Conservation (phyloP, 1,139 yeast genomes). For the Sugiyamaella novakii region DNA sequence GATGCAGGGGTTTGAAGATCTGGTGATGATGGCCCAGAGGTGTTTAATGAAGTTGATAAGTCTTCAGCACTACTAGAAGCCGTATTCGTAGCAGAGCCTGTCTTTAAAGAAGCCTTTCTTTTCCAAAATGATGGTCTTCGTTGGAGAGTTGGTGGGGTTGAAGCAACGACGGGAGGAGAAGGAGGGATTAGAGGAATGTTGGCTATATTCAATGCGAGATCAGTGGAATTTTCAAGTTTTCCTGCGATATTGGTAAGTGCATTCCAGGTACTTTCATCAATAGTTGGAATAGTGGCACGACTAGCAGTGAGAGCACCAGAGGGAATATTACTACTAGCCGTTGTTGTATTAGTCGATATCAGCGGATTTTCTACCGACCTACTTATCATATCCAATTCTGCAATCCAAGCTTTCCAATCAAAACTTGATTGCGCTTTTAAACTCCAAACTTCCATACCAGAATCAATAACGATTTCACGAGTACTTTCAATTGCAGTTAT, state of each 20-base stretch:
- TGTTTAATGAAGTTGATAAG: neutral
- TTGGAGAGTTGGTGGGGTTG: constrained; percentile 17
- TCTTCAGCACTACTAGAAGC: constrained; percentile 15
- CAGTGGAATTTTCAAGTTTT: constrained; percentile 18
- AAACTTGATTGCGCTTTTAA: constrained; percentile 64
- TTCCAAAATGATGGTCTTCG: constrained; percentile 33
- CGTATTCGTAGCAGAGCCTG: constrained; percentile 6
- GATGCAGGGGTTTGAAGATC: constrained; percentile 5
- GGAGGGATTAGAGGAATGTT: neutral
- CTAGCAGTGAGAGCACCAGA: constrained; percentile 1
- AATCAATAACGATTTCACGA: constrained; percentile 77
- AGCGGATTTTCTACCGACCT: constrained; percentile 9
- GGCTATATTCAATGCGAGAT: constrained; percentile 16
- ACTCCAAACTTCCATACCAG: constrained; percentile 96
- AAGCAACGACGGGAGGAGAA: constrained; percentile 5
- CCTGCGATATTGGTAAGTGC: constrained; percentile 14
- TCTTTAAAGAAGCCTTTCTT: constrained; percentile 18
- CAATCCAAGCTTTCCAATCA: constrained; percentile 81
- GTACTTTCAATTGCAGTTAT: constrained; percentile 74
- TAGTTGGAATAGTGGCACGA: neutral
- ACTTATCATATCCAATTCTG: constrained; percentile 58
- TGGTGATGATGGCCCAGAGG: constrained; percentile 9
- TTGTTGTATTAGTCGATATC: constrained; percentile 2
- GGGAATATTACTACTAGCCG: constrained; percentile 1
- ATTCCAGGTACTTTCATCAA: constrained; percentile 15